Evolutionary conservation across 345 rosid genomes (phyloP).

Genomic region (Microthlaspi erraticum): DNA sequence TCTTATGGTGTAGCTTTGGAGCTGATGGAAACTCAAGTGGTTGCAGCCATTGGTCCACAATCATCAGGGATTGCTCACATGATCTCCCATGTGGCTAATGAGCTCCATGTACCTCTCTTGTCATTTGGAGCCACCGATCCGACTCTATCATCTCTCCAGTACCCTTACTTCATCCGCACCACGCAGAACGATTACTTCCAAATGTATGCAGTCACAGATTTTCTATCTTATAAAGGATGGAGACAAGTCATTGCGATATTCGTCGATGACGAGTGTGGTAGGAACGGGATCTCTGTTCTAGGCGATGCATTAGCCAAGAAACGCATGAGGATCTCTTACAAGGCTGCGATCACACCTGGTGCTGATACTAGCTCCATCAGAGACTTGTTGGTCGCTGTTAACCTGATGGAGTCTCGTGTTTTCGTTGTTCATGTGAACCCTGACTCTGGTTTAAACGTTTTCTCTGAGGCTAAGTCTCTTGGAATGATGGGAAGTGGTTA

Average conservation of each 20-base stretch:
- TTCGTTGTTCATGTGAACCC: slow-evolving; percentile 92
- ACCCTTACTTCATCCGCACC: slow-evolving; percentile 70
- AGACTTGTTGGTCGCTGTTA: slow-evolving; percentile 66
- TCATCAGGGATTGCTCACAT: slow-evolving; percentile 93
- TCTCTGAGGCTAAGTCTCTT: slow-evolving; percentile 73
- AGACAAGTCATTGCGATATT: slow-evolving; percentile 84
- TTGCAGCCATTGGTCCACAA: slow-evolving; percentile 88
- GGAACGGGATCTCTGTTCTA: slow-evolving; percentile 72
- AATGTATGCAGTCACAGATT: slow-evolving; percentile 82
- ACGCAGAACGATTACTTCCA: slow-evolving; percentile 76
- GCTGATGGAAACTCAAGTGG: slow-evolving; percentile 79
- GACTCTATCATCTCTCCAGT: slow-evolving; percentile 62
- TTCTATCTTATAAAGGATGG: slow-evolving; percentile 68
- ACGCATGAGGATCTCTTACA: slow-evolving; percentile 72
- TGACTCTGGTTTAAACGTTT: slow-evolving; percentile 76
- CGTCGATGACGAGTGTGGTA: slow-evolving; percentile 93
- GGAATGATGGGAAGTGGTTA: slow-evolving; percentile 74
- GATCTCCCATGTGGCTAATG: slow-evolving; percentile 70
- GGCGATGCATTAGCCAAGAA: slow-evolving; percentile 82
- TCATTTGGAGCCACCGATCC: slow-evolving; percentile 83
- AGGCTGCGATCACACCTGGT: slow-evolving; percentile 76
- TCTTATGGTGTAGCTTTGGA: slow-evolving; percentile 73
- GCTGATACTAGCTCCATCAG: slow-evolving; percentile 52
- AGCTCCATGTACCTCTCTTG: slow-evolving; percentile 72
- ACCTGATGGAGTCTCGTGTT: slow-evolving; percentile 84